Evolutionary conservation across 805 yeast genomes (phyloP).

Genomic region (Candida quercuum): DNA sequence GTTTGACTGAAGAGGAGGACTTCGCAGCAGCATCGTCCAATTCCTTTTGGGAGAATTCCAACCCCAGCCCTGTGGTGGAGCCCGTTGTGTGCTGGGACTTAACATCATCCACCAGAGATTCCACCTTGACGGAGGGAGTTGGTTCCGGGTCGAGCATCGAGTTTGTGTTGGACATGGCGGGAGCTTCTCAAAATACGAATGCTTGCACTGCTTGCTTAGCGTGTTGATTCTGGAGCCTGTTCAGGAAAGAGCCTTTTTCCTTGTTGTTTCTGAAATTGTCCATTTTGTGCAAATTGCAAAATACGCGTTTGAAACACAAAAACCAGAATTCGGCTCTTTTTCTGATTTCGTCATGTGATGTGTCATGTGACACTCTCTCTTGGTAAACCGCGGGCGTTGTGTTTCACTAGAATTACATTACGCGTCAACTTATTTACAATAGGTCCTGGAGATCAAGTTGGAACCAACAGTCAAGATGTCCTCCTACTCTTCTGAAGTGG

Average conservation of each 20-base stretch:
- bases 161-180: not conserved
- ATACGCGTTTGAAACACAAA: constrained; percentile 16
- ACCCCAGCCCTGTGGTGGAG: constrained; percentile 6
- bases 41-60: constrained; percentile 4
- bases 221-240: too few species aligned
- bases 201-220: too few species aligned
- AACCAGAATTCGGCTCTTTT: not conserved
- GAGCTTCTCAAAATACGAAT: too few species aligned
- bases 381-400: too few species aligned
- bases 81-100: not conserved
- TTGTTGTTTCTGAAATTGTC: not conserved
- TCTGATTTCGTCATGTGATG: not conserved
- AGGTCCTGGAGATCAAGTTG: too few species aligned
- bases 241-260: not conserved
- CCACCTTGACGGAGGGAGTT: not conserved
- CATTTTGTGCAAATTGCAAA: constrained; percentile 2
- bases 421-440: not conserved
- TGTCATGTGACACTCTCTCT: not conserved
- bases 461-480: too few species aligned
- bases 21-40: not conserved
- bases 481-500: constrained; percentile 36
- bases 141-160: constrained; percentile 12
- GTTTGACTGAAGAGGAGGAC: constrained; percentile 1
- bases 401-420: not conserved
- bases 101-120: not conserved